These are phyloP conservation scores for Austroboletus eburneus DNA, from an alignment of 768 basidiomycete species.

Conservation along the genomic window DNA sequence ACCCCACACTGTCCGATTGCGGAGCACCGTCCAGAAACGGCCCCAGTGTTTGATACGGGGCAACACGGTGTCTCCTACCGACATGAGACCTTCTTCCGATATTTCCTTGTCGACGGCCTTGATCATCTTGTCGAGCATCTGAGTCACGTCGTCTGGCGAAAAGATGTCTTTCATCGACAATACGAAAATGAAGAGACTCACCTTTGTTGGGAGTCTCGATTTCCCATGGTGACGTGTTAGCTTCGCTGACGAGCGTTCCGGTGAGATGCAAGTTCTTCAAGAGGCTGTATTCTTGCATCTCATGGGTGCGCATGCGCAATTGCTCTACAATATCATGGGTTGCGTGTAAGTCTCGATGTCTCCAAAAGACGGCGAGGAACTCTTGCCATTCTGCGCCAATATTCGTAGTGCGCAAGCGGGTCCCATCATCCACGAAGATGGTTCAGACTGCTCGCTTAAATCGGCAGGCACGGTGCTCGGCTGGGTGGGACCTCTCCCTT, in stretches of 20 bases:
- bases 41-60: slow-evolving; percentile 21
- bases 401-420: slow-evolving; percentile 22
- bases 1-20: not conserved
- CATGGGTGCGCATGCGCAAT: slow-evolving; percentile 3
- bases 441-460: not conserved
- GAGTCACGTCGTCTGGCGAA: slow-evolving; percentile 10
- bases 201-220: slow-evolving; percentile 17
- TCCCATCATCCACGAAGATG: slow-evolving; percentile 22
- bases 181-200: not conserved
- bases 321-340: slow-evolving; percentile 1
- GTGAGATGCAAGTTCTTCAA: slow-evolving; percentile 17
- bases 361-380: not conserved
- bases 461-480: no score
- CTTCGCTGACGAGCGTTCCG: slow-evolving; percentile 11
- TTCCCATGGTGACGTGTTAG: slow-evolving; percentile 14
- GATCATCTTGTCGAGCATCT: slow-evolving; percentile 20
- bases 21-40: slow-evolving; percentile 7
- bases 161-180: no score
- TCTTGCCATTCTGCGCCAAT: slow-evolving; percentile 14
- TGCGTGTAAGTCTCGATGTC: not conserved
- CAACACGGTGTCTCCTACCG: slow-evolving; percentile 13
- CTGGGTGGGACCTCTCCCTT: no score
- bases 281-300: slow-evolving; percentile 8
- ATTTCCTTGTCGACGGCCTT: slow-evolving; percentile 14
- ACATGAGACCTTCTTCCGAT: slow-evolving; percentile 15